These are phyloP conservation scores for Calycina marina DNA, from an alignment of 2,329 filamentous ascomycete species.

Conservation along the genomic window DNA sequence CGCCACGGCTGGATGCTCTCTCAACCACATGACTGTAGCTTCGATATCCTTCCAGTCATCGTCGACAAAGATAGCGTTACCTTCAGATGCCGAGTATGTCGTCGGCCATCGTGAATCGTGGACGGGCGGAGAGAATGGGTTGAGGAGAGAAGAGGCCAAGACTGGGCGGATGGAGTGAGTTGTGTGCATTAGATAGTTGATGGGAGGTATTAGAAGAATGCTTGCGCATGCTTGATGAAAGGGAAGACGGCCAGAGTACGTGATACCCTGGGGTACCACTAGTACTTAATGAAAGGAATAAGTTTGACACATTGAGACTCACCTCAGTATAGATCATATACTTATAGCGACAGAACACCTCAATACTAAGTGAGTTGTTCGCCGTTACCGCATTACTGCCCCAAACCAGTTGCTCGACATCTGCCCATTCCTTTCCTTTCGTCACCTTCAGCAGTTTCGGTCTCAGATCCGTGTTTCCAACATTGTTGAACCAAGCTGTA, in stretches of 20 bases:
- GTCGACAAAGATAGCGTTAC: conserved; percentile 35
- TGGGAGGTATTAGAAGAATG: conserved; percentile 32
- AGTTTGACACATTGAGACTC: neutral
- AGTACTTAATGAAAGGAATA: neutral
- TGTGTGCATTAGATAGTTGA: conserved; percentile 34
- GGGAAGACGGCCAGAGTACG: conserved; percentile 36
- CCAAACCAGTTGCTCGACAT: conserved; percentile 28
- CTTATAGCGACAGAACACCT: conserved; percentile 36
- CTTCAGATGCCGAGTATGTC: conserved; percentile 23
- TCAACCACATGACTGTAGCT: conserved; percentile 30
- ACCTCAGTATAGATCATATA: conserved; percentile 37
- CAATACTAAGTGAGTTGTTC: conserved; percentile 33
- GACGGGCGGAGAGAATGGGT: conserved; percentile 6
- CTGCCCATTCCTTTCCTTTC: conserved; percentile 30
- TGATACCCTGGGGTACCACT: conserved; percentile 26
- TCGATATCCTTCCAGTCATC: conserved; percentile 37
- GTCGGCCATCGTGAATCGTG: conserved; percentile 26
- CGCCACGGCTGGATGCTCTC: conserved; percentile 28
- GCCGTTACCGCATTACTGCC: conserved; percentile 14
- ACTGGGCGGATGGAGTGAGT: conserved; percentile 32
- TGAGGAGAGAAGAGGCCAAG: conserved; percentile 24
- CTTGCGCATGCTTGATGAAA: conserved; percentile 35
- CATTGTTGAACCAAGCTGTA: conserved; percentile 31
- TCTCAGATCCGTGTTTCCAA: conserved; percentile 15
- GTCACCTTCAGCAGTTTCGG: conserved; percentile 12